These are phyloP conservation scores for Boletellus deceptivus DNA, from an alignment of 1,284 basidiomycete genomes.

Conservation along the genomic window DNA sequence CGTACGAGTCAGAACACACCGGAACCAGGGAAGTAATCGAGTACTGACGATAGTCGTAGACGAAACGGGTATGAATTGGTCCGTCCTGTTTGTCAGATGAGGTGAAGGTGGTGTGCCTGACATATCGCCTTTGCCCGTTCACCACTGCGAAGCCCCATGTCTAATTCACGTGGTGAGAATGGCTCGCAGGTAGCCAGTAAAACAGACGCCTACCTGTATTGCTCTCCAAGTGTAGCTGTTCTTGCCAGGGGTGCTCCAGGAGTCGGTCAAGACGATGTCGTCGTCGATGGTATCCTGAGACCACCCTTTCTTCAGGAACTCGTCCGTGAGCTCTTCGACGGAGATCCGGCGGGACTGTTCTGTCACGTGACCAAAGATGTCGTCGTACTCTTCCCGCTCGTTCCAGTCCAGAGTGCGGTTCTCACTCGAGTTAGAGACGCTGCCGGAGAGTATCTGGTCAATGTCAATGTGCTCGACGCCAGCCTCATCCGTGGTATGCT, in stretches of 20 bases:
- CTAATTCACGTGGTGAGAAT: conserved; percentile 35
- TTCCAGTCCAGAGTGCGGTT: conserved; percentile 42
- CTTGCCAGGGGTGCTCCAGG: conserved; percentile 53
- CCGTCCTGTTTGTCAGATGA: conserved; percentile 54
- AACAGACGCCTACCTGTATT: conserved; percentile 43
- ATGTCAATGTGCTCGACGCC: conserved; percentile 47
- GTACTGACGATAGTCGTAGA: conserved; percentile 64
- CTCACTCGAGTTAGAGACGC: conserved; percentile 42
- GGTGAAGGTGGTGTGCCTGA: conserved; percentile 63
- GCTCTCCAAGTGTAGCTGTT: conserved; percentile 53
- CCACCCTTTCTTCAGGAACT: conserved; percentile 55
- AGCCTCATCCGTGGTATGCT: conserved; percentile 42
- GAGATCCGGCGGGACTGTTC: conserved; percentile 51
- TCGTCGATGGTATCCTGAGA: conserved; percentile 52
- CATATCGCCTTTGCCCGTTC: conserved; percentile 58
- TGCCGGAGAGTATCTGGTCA: conserved; percentile 44
- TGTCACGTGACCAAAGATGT: conserved; percentile 43
- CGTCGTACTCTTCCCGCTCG: conserved; percentile 37
- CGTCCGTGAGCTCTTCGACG: conserved; percentile 47
- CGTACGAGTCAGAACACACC: conserved; percentile 11
- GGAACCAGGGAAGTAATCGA: neutral
- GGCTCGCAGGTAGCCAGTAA: neutral
- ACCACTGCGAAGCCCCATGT: conserved; percentile 69
- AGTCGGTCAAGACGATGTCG: conserved; percentile 49
- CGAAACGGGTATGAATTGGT: conserved; percentile 50